These are phyloP conservation scores for Penicillium mononematosum DNA, from an alignment of 495 filamentous ascomycete genomes.

Conservation along the genomic window DNA sequence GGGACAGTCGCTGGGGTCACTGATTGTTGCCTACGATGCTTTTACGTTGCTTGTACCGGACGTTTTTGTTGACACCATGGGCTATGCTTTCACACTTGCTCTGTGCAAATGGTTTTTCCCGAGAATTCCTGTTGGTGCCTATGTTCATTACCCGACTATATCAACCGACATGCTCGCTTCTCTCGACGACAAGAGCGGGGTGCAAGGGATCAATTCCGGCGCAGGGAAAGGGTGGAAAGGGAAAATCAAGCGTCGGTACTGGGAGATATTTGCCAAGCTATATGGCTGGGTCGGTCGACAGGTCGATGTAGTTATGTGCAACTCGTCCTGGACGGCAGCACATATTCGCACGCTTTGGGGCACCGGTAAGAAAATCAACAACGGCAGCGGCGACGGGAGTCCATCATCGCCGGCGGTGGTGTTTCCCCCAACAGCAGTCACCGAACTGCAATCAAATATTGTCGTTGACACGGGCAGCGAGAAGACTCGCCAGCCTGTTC, in stretches of 20 bases:
- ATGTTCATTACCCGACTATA: slow-evolving; percentile 97
- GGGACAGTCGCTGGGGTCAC: slow-evolving; percentile 83
- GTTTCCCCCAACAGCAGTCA: slow-evolving; percentile 88
- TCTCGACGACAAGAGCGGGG: slow-evolving; percentile 63
- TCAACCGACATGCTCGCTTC: slow-evolving; percentile 95
- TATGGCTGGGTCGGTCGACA: slow-evolving; percentile 79
- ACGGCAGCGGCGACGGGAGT: slow-evolving; percentile 33
- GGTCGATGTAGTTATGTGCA: slow-evolving; percentile 93
- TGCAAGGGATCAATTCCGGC: slow-evolving; percentile 80
- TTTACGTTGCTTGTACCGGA: slow-evolving; percentile 89
- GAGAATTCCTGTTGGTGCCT: slow-evolving; percentile 79
- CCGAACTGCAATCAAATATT: slow-evolving; percentile 71
- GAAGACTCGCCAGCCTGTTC: slow-evolving; percentile 58
- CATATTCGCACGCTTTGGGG: slow-evolving; percentile 86
- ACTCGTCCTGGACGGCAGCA: slow-evolving; percentile 86
- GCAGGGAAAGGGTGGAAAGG: slow-evolving; percentile 68
- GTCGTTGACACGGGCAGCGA: slow-evolving; percentile 67
- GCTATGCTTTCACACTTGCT: slow-evolving; percentile 87
- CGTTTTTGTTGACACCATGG: slow-evolving; percentile 96
- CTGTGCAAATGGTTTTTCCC: slow-evolving; percentile 81
- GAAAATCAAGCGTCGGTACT: slow-evolving; percentile 71
- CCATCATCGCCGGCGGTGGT: slow-evolving; percentile 57
- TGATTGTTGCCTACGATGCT: slow-evolving; percentile 88
- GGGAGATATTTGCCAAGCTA: slow-evolving; percentile 75
- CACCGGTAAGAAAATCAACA: slow-evolving; percentile 22